Percentiles rank a stretch among this genome's conserved stretches.
phyloP scores from a whole-genome alignment of 169 alveolate genomes.

The Plasmodium cynomolgi region DNA sequence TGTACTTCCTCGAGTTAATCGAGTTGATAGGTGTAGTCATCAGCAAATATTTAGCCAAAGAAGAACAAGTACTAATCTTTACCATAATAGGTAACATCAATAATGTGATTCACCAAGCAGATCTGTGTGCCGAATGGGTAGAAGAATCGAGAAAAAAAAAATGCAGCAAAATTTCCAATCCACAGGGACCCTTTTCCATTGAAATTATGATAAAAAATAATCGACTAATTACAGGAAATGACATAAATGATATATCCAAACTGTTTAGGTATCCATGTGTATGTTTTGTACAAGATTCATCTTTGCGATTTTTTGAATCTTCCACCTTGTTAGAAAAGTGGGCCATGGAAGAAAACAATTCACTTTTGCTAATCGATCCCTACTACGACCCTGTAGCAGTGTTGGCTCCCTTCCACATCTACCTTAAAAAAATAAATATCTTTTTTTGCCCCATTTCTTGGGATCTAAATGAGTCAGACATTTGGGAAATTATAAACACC shows the following conservation, averaged over 20 bases:
- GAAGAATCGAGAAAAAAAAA: constrained; percentile 71
- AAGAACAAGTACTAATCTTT: constrained; percentile 59
- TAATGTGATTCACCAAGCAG: constrained; percentile 59
- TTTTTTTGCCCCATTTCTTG: constrained; percentile 56
- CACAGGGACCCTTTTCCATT: constrained; percentile 69
- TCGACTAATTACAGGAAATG: constrained; percentile 56
- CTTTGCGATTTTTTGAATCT: constrained; percentile 65
- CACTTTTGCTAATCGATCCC: constrained; percentile 47
- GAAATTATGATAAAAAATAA: constrained; percentile 68
- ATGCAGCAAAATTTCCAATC: constrained; percentile 40
- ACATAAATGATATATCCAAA: constrained; percentile 30
- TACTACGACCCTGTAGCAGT: constrained; percentile 47
- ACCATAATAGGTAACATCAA: constrained; percentile 20
- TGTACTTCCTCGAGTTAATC: constrained; percentile 53
- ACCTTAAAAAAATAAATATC: constrained; percentile 22
- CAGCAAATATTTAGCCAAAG: constrained; percentile 59
- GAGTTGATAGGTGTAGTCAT: constrained; percentile 66
- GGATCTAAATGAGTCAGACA: constrained; percentile 35
- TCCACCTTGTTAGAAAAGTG: constrained; percentile 52
- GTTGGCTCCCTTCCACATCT: constrained; percentile 36
- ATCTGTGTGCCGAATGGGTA: constrained; percentile 72
- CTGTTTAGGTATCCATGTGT: constrained; percentile 72
- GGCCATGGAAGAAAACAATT: constrained; percentile 46
- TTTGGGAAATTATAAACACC: constrained; percentile 22
- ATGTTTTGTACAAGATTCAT: constrained; percentile 67